Base-by-base conservation (phyloP, 2,329 filamentous ascomycete species). In the Ampelomyces quisqualis region DNA sequence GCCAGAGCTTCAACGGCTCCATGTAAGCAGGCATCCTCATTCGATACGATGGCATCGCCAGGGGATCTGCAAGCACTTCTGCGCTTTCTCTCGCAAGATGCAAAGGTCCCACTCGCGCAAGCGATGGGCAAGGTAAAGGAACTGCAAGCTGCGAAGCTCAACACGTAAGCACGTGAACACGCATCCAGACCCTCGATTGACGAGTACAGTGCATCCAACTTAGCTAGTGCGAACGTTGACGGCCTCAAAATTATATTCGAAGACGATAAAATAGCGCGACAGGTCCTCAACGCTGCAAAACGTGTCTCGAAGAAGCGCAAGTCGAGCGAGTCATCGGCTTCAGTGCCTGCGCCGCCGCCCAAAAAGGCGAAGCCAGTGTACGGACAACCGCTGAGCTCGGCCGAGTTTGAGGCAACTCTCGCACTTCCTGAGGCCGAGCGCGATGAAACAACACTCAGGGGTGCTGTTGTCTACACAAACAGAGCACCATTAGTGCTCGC, bases 401-500 rank as follows among this genome's bases (percentile, higher is more conserved):
- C 77, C 10, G 78, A 84, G 34, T 69, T 85, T 1, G 86, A 90
- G 62, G 72, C 70, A 5, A 80, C 82, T 0, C 71, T 89, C 5
- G 71, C 70, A 6, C 69, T 90, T 1, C 82, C 85, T 0, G 53
- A 58, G 1, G 65, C 81, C 2, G 71, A 71, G 6, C 69, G 70
- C 19, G 75, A 82, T 32, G 82, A 86, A 53, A 75, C 79, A 1
- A 69, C 75, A 6, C 79, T 95, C 4, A 71, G 73, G 10, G 65
- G 70, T 2, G 79, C 79, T 1, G 71, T 73, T 0, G 54, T 95
- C 1, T 72, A 83, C 47, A 93, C 88, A 0, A 94, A 95, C 58
- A 77, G 90, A 26, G 89, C 90, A 2, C 89, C 90, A 1, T 71
- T 95, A 1, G 82, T 95, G 2, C 75, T 95, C 4, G 88, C 88